These are phyloP conservation scores for Spathaspora arborariae DNA, from an alignment of 805 yeast genomes.

Conservation along the genomic window DNA sequence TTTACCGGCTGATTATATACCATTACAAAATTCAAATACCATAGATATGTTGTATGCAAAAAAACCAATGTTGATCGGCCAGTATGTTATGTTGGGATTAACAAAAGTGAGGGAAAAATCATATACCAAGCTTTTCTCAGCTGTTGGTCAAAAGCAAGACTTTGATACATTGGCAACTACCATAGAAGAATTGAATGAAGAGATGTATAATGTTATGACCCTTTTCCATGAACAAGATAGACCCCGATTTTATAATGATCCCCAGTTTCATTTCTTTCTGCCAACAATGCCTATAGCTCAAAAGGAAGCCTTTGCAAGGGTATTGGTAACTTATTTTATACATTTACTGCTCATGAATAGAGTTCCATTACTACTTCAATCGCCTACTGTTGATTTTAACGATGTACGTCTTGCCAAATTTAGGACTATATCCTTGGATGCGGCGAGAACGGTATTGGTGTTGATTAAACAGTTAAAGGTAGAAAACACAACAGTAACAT, in stretches of 20 bases:
- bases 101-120: constrained; percentile 27
- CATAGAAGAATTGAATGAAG: constrained; percentile 23
- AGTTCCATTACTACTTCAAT: constrained; percentile 22
- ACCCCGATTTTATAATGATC: constrained; percentile 33
- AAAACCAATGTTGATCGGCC: neutral
- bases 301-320: constrained; percentile 15
- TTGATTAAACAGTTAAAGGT: constrained; percentile 19
- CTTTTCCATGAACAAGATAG: constrained; percentile 14
- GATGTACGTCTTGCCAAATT: constrained; percentile 19
- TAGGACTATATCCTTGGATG: constrained; percentile 27
- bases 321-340: constrained; percentile 29
- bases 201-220: constrained; percentile 23
- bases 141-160: constrained; percentile 19
- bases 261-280: constrained; percentile 20
- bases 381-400: constrained; percentile 8
- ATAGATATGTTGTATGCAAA: neutral
- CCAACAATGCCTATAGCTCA: neutral
- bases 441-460: constrained; percentile 35
- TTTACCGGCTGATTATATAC: neutral
- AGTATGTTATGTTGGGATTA: constrained; percentile 10
- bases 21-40: neutral
- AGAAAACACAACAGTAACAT: constrained; percentile 17
- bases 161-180: constrained; percentile 17
- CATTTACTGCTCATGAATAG: constrained; percentile 37
- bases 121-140: constrained; percentile 29